Percentiles rank a stretch among this genome's conserved stretches.
phyloP scores from a whole-genome alignment of 352 stramenopile species.

The Phytophthora cactorum region DNA sequence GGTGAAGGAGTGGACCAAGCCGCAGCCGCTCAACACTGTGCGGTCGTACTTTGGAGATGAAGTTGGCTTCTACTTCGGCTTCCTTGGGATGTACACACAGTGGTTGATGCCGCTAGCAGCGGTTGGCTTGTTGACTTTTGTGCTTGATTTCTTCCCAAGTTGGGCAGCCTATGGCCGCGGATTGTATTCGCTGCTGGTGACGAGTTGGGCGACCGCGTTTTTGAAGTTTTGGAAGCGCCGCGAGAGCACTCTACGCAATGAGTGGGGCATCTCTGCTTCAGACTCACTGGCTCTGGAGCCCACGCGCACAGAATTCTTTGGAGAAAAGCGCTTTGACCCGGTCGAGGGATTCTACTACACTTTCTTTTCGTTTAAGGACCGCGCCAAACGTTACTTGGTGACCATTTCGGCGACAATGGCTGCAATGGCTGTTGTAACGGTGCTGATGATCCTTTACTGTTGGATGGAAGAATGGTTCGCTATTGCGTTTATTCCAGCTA shows the following conservation, averaged over 20 bases:
- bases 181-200: conserved; percentile 91
- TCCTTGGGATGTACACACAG: conserved; percentile 95
- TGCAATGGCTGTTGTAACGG: conserved; percentile 70
- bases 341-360: conserved; percentile 87
- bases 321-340: conserved; percentile 75
- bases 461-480: conserved; percentile 75
- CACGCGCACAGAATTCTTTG: conserved; percentile 67
- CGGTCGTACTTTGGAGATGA: conserved; percentile 87
- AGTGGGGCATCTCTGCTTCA: conserved; percentile 73
- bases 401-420: conserved; percentile 73
- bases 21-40: conserved; percentile 65
- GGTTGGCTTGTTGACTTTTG: conserved; percentile 90
- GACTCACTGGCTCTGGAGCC: conserved; percentile 61
- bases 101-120: conserved; percentile 93
- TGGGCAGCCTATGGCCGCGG: conserved; percentile 69
- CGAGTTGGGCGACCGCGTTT: conserved; percentile 90
- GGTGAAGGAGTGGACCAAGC: conserved; percentile 73
- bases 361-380: conserved; percentile 82
- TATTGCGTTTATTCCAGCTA: conserved; percentile 60
- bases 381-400: conserved; percentile 77
- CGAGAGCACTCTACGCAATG: conserved; percentile 84
- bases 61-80: conserved; percentile 98
- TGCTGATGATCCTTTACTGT: conserved; percentile 88
- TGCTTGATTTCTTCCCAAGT: conserved; percentile 70
- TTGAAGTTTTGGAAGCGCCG: conserved; percentile 93